Evolutionary conservation across 148 eudicot genomes (phyloP).

Genomic region (Spergularia bocconei): DNA sequence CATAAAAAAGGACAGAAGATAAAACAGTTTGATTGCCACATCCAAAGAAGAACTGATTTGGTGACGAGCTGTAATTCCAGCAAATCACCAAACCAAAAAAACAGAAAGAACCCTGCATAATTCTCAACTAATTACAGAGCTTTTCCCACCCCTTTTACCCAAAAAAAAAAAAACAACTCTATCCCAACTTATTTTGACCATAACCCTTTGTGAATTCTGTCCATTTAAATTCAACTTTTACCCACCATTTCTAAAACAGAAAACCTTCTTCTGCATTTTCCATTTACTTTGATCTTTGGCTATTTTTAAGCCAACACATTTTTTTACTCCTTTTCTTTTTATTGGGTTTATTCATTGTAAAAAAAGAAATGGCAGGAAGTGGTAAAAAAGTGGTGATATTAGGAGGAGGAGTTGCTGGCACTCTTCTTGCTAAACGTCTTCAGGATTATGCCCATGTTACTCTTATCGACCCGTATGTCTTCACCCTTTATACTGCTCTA

Average conservation of each 20-base stretch:
- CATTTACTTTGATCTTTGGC: neutral
- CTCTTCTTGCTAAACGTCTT: slow-evolving; percentile 36
- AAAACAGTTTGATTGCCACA: neutral
- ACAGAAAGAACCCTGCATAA: neutral
- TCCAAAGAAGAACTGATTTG: neutral
- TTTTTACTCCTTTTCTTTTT: neutral
- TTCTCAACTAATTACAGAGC: neutral
- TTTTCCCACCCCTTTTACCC: neutral
- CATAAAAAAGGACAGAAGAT: no score
- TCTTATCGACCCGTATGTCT: slow-evolving; percentile 36
- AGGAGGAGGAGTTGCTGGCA: slow-evolving; percentile 44
- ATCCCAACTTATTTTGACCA: neutral
- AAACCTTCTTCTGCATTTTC: neutral
- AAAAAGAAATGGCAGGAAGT: neutral
- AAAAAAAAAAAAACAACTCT: neutral
- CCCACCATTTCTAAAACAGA: neutral
- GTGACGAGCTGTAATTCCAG: neutral
- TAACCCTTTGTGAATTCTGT: neutral
- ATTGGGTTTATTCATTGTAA: neutral
- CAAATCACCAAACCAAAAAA: slow-evolving; percentile 4
- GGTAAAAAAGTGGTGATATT: slow-evolving; percentile 32
- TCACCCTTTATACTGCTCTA: neutral
- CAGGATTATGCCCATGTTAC: slow-evolving; percentile 33
- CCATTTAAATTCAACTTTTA: neutral
- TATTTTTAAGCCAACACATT: neutral